phyloP scores from a whole-genome alignment of 1,284 basidiomycete species.

The Exsudoporus floridanus region DNA sequence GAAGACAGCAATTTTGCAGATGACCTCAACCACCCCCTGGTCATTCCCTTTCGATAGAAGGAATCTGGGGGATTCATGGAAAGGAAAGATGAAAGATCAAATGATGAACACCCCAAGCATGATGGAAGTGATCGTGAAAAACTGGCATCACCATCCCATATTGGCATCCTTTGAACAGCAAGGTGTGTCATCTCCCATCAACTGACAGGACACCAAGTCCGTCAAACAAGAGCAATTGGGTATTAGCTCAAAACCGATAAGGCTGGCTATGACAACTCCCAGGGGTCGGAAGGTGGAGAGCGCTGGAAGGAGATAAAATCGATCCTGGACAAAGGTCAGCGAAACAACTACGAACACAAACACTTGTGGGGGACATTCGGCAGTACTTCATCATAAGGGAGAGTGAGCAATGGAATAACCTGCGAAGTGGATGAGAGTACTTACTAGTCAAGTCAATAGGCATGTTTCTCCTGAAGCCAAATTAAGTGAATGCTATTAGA shows the following conservation, averaged over 20 bases:
- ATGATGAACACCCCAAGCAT: constrained; percentile 17
- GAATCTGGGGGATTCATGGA: constrained; percentile 21
- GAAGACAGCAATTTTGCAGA: constrained; percentile 22
- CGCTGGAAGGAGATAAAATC: constrained; percentile 20
- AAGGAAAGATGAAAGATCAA: constrained; percentile 21
- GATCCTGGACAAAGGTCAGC: constrained; percentile 8
- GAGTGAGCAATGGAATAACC: neutral
- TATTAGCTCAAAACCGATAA: constrained; percentile 13
- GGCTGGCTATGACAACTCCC: neutral
- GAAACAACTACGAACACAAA: neutral
- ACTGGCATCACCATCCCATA: constrained; percentile 24
- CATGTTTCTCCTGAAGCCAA: constrained; percentile 20
- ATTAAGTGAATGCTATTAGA: constrained; percentile 11
- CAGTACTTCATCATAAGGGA: constrained; percentile 3
- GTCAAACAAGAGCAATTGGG: constrained; percentile 17
- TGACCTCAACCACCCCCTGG: constrained; percentile 13
- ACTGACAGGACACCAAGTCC: constrained; percentile 13
- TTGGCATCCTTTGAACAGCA: constrained; percentile 18
- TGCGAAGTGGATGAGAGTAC: neutral
- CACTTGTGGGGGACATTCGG: constrained; percentile 20
- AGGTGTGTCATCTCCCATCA: constrained; percentile 12
- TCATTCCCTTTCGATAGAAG: constrained; percentile 20
- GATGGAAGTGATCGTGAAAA: constrained; percentile 14
- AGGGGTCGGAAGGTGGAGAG: constrained; percentile 12
- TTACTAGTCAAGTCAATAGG: constrained; percentile 21